Percentiles rank a stretch among this genome's conserved stretches.
Evolutionary conservation across 495 filamentous ascomycete species (phyloP).

Genomic region (Penicillium turbatum): DNA sequence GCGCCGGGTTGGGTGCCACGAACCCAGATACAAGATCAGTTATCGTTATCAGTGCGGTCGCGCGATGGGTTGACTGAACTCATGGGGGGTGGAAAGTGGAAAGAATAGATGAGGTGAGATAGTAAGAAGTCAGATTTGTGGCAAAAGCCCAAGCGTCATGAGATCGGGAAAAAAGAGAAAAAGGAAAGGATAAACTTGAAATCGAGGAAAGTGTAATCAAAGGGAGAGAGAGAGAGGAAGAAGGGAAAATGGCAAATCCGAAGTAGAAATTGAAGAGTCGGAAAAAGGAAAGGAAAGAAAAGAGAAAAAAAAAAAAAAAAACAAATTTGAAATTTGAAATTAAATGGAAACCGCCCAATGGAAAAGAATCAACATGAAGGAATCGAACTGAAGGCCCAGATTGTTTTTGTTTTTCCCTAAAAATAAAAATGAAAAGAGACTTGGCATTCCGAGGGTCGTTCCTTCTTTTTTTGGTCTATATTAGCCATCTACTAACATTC

Average conservation of each 20-base stretch:
- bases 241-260: slow-evolving; percentile 1
- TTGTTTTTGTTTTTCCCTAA: slow-evolving; percentile 7
- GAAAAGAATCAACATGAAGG: too few relatives aligned
- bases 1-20: slow-evolving; percentile 22
- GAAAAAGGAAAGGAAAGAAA: slow-evolving; percentile 6
- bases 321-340: neutral
- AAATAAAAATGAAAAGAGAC: neutral
- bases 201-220: slow-evolving; percentile 1
- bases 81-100: slow-evolving; percentile 31
- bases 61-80: slow-evolving; percentile 26
- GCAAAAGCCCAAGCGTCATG: neutral
- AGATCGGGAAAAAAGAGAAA: slow-evolving; percentile 2
- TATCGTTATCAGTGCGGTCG: slow-evolving; percentile 18
- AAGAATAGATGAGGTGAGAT: neutral
- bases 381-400: neutral
- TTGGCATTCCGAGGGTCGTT: neutral
- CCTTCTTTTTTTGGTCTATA: neutral
- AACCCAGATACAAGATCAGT: slow-evolving; percentile 47
- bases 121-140: neutral
- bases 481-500: neutral
- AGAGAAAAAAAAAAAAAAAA: slow-evolving; percentile 10
- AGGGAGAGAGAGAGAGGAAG: slow-evolving; percentile 8
- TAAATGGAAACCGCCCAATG: too few relatives aligned
- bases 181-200: neutral
- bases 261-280: slow-evolving; percentile 5